These are phyloP conservation scores for Hypoxylon crocopeplum DNA, from an alignment of 495 filamentous ascomycete species.

Conservation along the genomic window DNA sequence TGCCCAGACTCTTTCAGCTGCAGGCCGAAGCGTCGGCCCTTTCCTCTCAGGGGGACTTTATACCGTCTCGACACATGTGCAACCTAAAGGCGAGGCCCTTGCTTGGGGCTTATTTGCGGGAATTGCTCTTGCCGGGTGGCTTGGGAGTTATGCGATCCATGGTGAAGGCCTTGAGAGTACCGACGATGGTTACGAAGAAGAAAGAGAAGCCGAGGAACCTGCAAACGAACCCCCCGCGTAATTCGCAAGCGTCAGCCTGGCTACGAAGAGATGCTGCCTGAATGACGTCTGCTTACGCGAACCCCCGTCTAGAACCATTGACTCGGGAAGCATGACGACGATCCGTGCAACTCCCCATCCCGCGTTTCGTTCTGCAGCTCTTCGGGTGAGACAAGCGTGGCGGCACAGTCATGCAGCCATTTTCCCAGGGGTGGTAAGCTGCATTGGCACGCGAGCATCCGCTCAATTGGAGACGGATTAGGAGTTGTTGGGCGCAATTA, in stretches of 20 bases:
- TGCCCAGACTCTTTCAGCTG: conserved; percentile 91
- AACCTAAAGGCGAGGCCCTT: conserved; percentile 82
- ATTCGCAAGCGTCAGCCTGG: conserved; percentile 1
- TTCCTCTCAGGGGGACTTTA: conserved; percentile 88
- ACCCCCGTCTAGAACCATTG: neutral
- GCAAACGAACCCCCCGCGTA: conserved; percentile 25
- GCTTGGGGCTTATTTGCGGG: conserved; percentile 85
- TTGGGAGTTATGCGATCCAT: conserved; percentile 75
- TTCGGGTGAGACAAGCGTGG: neutral
- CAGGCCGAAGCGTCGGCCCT: conserved; percentile 85
- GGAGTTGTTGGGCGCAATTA: no score
- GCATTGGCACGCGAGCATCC: neutral
- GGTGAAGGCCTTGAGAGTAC: conserved; percentile 65
- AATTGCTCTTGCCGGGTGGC: conserved; percentile 75
- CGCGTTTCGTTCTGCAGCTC: neutral
- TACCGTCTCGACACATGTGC: conserved; percentile 69
- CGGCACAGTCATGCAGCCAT: neutral
- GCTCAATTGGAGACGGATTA: neutral
- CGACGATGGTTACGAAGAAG: conserved; percentile 48
- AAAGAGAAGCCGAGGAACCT: conserved; percentile 24
- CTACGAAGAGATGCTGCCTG: neutral
- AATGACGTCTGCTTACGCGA: conserved; percentile 13
- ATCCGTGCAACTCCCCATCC: neutral
- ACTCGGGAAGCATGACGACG: neutral
- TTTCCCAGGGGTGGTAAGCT: neutral